Base-by-base conservation (phyloP, 768 basidiomycete genomes). In the Amanita thiersii region DNA sequence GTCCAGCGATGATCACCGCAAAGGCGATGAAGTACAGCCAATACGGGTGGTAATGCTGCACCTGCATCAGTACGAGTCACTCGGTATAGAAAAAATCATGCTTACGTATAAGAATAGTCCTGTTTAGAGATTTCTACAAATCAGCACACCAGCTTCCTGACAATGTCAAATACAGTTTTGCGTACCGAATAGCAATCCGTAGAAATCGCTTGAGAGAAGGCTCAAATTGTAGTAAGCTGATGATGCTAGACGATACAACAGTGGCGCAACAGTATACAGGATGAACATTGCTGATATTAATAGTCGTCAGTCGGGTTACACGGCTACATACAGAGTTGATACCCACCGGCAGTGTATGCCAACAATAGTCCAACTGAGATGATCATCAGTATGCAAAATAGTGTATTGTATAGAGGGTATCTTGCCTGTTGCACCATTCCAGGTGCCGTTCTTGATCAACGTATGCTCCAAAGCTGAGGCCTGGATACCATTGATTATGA, bases 21-120 rank as follows among this genome's bases (percentile, higher is more conserved):
- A 84, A 92, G 0, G 89, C 73, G 46, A 81, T 64, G 62, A 92
- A 92, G 68, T 92, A 91, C 11, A 92, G 71, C 87, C 88, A 92
- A 66, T 76, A 91, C 3, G 89, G 89, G 32, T 64, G 59, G 64
- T 76, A 90, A 50, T 88, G 81, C 87, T 90, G 48, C 40, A 44
- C 26, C 37, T 29, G 18, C 18, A 12, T 18, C 32, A 31, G 38
- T 45, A 24, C 20, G 26, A 21, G 32, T 36, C 48, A 45, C 37
- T 31, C 12, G 8, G 40, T 28, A 5, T 15, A 23, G 15, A 21
- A 34, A 20, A 7, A 18, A 23, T 7, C 17, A 9, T 25, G 58
- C 69, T 24, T 50, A 76, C 73, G 52, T 68, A 77, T 45, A 77
- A 66, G 56, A 72, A 71, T 40, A 75, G 53, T 14, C 72, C 71